These are phyloP conservation scores for Trametes pubescens DNA, from an alignment of 1,284 basidiomycete species.

Conservation along the genomic window DNA sequence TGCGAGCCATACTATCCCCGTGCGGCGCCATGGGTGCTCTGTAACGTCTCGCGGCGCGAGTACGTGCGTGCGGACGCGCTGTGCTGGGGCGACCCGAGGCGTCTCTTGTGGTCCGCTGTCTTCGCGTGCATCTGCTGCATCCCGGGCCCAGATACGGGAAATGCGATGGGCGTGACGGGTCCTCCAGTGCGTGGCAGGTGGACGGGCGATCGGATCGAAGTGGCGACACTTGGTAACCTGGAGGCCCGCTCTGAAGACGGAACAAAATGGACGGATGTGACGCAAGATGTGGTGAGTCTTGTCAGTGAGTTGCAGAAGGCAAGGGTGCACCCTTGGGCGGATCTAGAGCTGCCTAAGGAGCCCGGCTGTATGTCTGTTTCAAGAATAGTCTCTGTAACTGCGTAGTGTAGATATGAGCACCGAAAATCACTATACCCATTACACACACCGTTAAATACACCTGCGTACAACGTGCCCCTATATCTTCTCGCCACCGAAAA, in stretches of 20 bases:
- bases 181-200: constrained; percentile 10
- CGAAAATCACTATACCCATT: not conserved
- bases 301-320: not conserved
- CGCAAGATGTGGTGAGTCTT: constrained; percentile 2
- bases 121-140: constrained; percentile 19
- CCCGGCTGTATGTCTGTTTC: not conserved
- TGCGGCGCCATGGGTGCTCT: constrained; percentile 22
- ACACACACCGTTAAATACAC: constrained; percentile 10
- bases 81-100: not conserved
- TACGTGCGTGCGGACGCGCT: constrained; percentile 18
- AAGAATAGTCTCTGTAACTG: not conserved
- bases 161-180: not conserved
- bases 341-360: not conserved
- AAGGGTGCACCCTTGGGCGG: not conserved
- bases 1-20: constrained; percentile 9
- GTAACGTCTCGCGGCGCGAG: constrained; percentile 24
- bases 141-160: not conserved
- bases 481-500: not conserved
- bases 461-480: constrained; percentile 1
- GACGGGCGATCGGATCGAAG: constrained; percentile 25
- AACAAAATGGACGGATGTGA: constrained; percentile 19
- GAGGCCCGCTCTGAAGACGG: not conserved
- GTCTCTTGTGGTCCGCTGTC: constrained; percentile 6
- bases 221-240: constrained; percentile 4
- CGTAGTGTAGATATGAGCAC: not conserved